Evolutionary conservation across 2,329 filamentous ascomycete species (phyloP), one percentile per base, ranked within the genome.

Genomic region (Pseudodiploospora longispora): DNA sequence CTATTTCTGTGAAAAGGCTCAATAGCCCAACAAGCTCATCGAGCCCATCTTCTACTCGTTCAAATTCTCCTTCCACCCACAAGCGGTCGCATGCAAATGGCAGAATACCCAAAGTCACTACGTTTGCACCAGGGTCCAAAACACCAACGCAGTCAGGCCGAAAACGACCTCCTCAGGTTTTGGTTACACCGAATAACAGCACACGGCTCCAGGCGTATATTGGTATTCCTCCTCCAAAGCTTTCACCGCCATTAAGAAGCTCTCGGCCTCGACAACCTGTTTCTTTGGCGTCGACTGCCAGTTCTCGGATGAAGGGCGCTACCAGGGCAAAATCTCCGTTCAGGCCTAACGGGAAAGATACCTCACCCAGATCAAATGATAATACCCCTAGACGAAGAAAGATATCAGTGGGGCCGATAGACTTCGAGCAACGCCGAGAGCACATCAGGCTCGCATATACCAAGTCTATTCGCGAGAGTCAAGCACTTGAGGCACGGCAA

Each of bases 381-480:
- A 55, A 59, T 30, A 53, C 64, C 5, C 48, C 61, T 5, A 61
- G 68, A 30, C 68, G 74, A 46, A 70, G 73, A 36, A 80, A 79
- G 56, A 69, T 79, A 41, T 76, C 76, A 2, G 68, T 90, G 47
- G 83, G 83, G 1, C 83, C 84, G 47, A 86, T 94, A 42, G 87
- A 95, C 63, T 93, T 94, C 59, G 87, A 85, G 47, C 85, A 87
- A 52, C 78, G 87, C 41, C 76, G 89, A 54, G 83, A 88, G 58
- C 81, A 82, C 48, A 94, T 95, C 55, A 84, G 90, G 54, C 79
- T 88, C 45, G 88, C 87, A 10, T 91, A 94, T 62, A 90, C 81
- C 54, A 87, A 85, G 59, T 87, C 85, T n/a, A 81, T 93, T 39
- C 78, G 83, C 50, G 84, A 87, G 57, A 84, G 70, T 54, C 82